Evolutionary conservation across 148 eudicot genomes (phyloP).

Genomic region (Suaeda aralocaspica): DNA sequence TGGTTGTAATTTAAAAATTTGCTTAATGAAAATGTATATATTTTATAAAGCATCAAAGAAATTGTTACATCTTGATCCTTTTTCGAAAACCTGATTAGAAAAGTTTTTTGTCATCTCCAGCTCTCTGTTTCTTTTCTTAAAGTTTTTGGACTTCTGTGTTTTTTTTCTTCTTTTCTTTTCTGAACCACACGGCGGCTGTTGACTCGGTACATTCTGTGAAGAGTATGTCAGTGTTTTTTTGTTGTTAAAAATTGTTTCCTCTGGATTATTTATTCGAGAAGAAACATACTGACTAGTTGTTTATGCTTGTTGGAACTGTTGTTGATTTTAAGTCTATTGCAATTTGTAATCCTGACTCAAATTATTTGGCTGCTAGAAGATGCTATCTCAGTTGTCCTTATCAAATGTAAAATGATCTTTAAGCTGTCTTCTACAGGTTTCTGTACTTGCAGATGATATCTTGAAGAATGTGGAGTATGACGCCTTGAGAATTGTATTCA

Average conservation of each 20-base stretch:
- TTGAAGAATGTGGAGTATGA: slow-evolving; percentile 88
- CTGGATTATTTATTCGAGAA: no score
- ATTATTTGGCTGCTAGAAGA: background rate
- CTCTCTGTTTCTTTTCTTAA: background rate
- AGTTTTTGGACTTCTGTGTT: background rate
- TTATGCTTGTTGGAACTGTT: background rate
- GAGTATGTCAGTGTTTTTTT: background rate
- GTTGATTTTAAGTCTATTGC: background rate
- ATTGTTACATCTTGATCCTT: no score
- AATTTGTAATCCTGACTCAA: background rate
- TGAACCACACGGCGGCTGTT: background rate
- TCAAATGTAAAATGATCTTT: background rate
- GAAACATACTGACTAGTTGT: background rate
- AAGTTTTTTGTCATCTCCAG: background rate
- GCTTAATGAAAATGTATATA: background rate
- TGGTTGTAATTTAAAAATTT: background rate
- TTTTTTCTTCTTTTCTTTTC: background rate
- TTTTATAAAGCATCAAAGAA: no score
- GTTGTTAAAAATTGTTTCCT: background rate
- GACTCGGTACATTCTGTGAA: background rate
- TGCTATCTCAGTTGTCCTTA: background rate
- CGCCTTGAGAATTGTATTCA: slow-evolving; percentile 83
- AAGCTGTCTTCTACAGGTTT: slow-evolving; percentile 48
- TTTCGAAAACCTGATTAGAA: background rate
- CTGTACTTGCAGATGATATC: slow-evolving; percentile 89